Evolutionary conservation across 1,284 basidiomycete species (phyloP).

Genomic region (Naganishia sp.): DNA sequence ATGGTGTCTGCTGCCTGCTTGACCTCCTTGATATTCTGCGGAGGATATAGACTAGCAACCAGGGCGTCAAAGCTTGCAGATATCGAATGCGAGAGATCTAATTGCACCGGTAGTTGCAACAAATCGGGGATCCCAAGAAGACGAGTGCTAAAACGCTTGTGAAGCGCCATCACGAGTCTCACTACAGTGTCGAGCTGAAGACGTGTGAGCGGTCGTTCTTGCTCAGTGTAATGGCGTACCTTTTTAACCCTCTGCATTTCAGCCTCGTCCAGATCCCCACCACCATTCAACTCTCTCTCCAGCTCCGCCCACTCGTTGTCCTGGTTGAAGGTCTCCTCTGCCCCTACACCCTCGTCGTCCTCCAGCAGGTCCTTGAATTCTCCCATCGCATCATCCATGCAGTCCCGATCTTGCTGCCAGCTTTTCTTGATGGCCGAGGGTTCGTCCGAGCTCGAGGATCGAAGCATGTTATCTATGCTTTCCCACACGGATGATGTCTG

Average conservation of each 20-base stretch:
- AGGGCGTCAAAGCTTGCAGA: slow-evolving; percentile 24
- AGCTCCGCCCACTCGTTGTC: slow-evolving; percentile 33
- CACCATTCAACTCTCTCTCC: slow-evolving; percentile 28
- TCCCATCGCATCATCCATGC: slow-evolving; percentile 24
- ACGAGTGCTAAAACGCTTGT: slow-evolving; percentile 19
- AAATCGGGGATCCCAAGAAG: slow-evolving; percentile 22
- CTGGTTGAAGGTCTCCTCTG: slow-evolving; percentile 27
- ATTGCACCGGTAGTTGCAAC: slow-evolving; percentile 15
- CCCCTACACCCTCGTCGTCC: slow-evolving; percentile 33
- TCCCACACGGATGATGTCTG: slow-evolving; percentile 25
- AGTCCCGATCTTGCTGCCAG: slow-evolving; percentile 31
- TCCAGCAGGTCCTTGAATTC: slow-evolving; percentile 35
- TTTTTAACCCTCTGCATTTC: slow-evolving; percentile 30
- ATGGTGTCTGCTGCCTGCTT: slow-evolving; percentile 18
- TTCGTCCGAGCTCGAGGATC: slow-evolving; percentile 19
- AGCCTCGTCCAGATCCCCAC: slow-evolving; percentile 19
- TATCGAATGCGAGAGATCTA: slow-evolving; percentile 26
- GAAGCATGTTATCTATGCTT: slow-evolving; percentile 24
- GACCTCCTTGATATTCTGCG: slow-evolving; percentile 23
- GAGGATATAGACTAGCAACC: slow-evolving; percentile 30
- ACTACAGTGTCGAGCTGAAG: slow-evolving; percentile 27
- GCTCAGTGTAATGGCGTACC: slow-evolving; percentile 5
- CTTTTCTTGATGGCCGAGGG: slow-evolving; percentile 25
- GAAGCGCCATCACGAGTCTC: slow-evolving; percentile 21
- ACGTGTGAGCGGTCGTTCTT: neutral